These are phyloP conservation scores for Cyberlindnera subsufficiens DNA, from an alignment of 805 yeast genomes.

Conservation along the genomic window DNA sequence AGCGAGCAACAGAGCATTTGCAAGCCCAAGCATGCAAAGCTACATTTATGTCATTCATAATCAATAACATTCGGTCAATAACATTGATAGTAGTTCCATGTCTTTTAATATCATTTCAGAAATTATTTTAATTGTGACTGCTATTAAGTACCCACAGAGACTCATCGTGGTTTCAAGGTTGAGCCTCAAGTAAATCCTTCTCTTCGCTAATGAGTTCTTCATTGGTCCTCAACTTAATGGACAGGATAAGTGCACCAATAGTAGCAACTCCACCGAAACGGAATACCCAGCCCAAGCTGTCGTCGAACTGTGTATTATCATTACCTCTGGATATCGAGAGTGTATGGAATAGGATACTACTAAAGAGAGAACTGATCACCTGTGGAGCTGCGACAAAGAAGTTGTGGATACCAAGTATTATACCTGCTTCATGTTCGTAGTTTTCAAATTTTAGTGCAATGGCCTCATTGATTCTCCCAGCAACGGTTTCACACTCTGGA, in stretches of 20 bases:
- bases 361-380: constrained; percentile 42
- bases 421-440: constrained; percentile 50
- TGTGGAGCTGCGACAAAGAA: constrained; percentile 56
- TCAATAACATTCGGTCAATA: no score
- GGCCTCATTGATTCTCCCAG: constrained; percentile 8
- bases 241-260: constrained; percentile 37
- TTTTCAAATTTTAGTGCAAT: constrained; percentile 28
- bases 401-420: constrained; percentile 51
- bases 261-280: constrained; percentile 49
- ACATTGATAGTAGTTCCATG: no score
- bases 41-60: no score
- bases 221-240: constrained; percentile 37
- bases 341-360: constrained; percentile 39
- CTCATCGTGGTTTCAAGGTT: no score
- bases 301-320: constrained; percentile 28
- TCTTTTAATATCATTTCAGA: no score
- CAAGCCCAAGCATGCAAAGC: no score
- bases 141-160: no score
- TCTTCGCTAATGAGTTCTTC: constrained; percentile 31
- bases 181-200: constrained; percentile 6
- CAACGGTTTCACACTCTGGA: not conserved
- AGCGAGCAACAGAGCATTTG: no score
- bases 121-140: no score
- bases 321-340: constrained; percentile 23
- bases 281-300: constrained; percentile 51